Percentiles rank a stretch among this genome's conserved stretches.
phyloP scores from a whole-genome alignment of 176 grass and related monocot species.

The Lolium perenne region DNA sequence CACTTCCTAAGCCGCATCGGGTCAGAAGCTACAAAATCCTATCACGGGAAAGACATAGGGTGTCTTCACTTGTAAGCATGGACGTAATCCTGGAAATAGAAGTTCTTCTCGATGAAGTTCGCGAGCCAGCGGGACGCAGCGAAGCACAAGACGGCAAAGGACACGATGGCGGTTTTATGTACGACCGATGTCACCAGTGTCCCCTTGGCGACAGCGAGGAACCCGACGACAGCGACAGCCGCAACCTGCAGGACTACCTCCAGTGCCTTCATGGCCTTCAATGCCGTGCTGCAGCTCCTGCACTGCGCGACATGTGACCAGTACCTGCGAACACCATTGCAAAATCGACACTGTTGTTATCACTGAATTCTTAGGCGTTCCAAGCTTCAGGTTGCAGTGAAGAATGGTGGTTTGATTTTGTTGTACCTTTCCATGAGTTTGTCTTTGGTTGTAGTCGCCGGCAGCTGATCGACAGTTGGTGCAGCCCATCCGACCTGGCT shows the following conservation, averaged over 20 bases:
- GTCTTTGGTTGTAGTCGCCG: conserved; percentile 66
- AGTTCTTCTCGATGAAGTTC: conserved; percentile 83
- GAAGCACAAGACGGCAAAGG: conserved; percentile 67
- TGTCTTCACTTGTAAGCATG: conserved; percentile 77
- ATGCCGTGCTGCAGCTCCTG: conserved; percentile 64
- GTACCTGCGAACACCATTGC: conserved; percentile 52
- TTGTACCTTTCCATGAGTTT: conserved; percentile 77
- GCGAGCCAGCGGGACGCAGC: conserved; percentile 68
- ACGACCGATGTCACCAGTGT: conserved; percentile 30
- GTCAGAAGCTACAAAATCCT: conserved; percentile 12
- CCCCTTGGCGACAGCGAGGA: conserved; percentile 62
- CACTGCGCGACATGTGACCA: conserved; percentile 91
- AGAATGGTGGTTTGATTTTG: background rate
- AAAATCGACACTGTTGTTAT: background rate
- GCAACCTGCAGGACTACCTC: conserved; percentile 67
- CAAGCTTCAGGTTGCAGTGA: background rate
- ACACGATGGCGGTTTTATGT: conserved; percentile 45
- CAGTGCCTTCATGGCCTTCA: conserved; percentile 63
- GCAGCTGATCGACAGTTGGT: conserved; percentile 39
- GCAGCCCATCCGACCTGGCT: conserved; percentile 64
- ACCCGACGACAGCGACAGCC: conserved; percentile 56
- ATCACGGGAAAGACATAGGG: background rate
- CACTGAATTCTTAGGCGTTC: background rate
- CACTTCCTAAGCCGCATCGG: background rate
- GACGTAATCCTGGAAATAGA: conserved; percentile 91